Percentiles rank a stretch among this genome's conserved stretches.
Conservation (phyloP, 1,284 basidiomycete species). For the Chalciporus sp. region DNA sequence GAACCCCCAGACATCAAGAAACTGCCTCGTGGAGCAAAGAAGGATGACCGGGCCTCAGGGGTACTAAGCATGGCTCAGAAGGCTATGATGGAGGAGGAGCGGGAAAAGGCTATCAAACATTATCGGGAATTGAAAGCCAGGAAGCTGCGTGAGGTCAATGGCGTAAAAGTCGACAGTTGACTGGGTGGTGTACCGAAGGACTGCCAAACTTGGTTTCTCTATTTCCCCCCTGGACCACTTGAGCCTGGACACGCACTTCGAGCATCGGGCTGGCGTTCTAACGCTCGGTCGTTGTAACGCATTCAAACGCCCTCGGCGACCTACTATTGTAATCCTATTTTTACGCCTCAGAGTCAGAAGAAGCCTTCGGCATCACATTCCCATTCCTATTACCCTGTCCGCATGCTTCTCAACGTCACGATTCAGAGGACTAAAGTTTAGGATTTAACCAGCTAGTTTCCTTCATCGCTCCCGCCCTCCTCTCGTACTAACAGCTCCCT, state of each 20-base stretch:
- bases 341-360: constrained; percentile 2
- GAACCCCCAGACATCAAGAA: constrained; percentile 59
- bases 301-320: constrained; percentile 5
- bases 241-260: constrained; percentile 1
- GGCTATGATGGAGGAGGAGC: constrained; percentile 72
- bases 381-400: neutral
- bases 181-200: constrained; percentile 5
- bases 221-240: neutral
- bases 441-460: neutral
- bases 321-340: constrained; percentile 10
- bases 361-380: neutral
- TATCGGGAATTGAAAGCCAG: constrained; percentile 71
- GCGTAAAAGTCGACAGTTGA: constrained; percentile 10
- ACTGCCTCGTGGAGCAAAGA: constrained; percentile 43
- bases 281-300: neutral
- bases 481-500: constrained; percentile 2
- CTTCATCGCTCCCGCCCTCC: neutral
- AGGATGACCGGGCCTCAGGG: constrained; percentile 37
- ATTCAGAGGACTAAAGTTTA: neutral
- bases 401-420: constrained; percentile 1
- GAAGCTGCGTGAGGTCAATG: constrained; percentile 22
- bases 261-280: constrained; percentile 1
- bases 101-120: constrained; percentile 63
- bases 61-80: constrained; percentile 75
- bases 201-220: constrained; percentile 10